Percentiles rank a stretch among this genome's conserved stretches.
Evolutionary conservation across 352 stramenopile species (phyloP).

Genomic region (Phytophthora podocarpi): DNA sequence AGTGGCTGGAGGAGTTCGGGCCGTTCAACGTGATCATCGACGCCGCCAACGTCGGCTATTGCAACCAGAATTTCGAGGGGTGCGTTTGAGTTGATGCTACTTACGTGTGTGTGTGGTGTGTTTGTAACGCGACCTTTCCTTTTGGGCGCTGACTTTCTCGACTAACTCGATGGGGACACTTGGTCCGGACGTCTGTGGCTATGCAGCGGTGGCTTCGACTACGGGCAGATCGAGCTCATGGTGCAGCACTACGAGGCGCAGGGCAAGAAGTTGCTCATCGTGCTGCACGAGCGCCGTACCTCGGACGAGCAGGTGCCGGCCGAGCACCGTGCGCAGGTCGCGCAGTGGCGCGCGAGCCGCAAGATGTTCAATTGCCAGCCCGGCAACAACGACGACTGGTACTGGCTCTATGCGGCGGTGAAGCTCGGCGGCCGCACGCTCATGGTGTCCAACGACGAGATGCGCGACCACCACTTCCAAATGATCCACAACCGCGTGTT

Average conservation of each 20-base stretch:
- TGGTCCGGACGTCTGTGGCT: slow-evolving; percentile 6
- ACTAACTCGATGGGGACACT: slow-evolving; percentile 20
- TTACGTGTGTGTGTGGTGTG: slow-evolving; percentile 13
- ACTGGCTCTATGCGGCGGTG: slow-evolving; percentile 97
- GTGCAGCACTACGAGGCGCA: slow-evolving; percentile 89
- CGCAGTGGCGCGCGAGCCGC: slow-evolving; percentile 68
- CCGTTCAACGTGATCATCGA: slow-evolving; percentile 96
- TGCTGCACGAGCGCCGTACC: slow-evolving; percentile 97
- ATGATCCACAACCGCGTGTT: slow-evolving; percentile 97
- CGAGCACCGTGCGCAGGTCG: slow-evolving; percentile 72
- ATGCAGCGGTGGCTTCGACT: slow-evolving; percentile 91
- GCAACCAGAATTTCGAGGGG: slow-evolving; percentile 96
- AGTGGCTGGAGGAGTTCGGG: slow-evolving; percentile 69
- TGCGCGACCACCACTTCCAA: slow-evolving; percentile 99
- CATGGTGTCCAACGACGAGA: slow-evolving; percentile 98
- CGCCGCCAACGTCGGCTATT: slow-evolving; percentile 98
- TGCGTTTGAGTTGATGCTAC: slow-evolving; percentile 32
- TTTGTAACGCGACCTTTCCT: slow-evolving; percentile 29
- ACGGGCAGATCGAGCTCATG: slow-evolving; percentile 95
- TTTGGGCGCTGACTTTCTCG: background rate
- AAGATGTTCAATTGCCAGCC: slow-evolving; percentile 93
- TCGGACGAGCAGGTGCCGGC: slow-evolving; percentile 84
- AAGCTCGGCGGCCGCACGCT: slow-evolving; percentile 80
- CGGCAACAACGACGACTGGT: slow-evolving; percentile 99
- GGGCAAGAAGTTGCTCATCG: slow-evolving; percentile 91